Evolutionary conservation across 768 basidiomycete species (phyloP).

Genomic region (Mycena rosella): DNA sequence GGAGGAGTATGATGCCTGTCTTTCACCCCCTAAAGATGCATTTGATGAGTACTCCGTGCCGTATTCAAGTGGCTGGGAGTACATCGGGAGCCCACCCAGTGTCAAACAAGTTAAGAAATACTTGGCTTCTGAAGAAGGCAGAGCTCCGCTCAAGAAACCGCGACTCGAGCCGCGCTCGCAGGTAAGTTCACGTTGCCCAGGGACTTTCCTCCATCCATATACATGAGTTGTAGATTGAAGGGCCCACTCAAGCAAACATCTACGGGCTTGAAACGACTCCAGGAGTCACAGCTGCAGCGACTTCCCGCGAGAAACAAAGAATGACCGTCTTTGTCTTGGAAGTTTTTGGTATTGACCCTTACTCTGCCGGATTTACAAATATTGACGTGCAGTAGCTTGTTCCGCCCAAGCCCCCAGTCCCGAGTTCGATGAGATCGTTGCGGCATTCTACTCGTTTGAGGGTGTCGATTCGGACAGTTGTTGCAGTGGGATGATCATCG

Average conservation of each 20-base stretch:
- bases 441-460: constrained; percentile 83
- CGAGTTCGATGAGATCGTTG: constrained; percentile 71
- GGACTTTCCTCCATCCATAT: constrained; percentile 1
- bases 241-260: constrained; percentile 80
- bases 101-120: constrained; percentile 66
- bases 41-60: constrained; percentile 31
- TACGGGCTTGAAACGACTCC: constrained; percentile 77
- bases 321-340: constrained; percentile 90
- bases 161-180: constrained; percentile 59
- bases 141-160: constrained; percentile 32
- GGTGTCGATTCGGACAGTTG: constrained; percentile 53
- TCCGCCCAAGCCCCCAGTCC: constrained; percentile 77
- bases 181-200: constrained; percentile 48
- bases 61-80: constrained; percentile 83
- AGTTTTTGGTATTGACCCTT: constrained; percentile 71
- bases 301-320: constrained; percentile 69
- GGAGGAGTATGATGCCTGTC: constrained; percentile 41
- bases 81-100: constrained; percentile 77
- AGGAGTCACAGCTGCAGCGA: constrained; percentile 40
- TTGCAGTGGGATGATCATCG: constrained; percentile 66
- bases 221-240: constrained; percentile 62
- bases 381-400: constrained; percentile 57
- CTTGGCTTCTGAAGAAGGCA: constrained; percentile 54
- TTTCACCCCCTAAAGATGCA: neutral
- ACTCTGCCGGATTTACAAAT: neutral